Percentiles rank a stretch among this genome's conserved stretches.
These are phyloP conservation scores for Leucoagaricus sp. DNA, from an alignment of 1,284 basidiomycete genomes.

Conservation along the genomic window DNA sequence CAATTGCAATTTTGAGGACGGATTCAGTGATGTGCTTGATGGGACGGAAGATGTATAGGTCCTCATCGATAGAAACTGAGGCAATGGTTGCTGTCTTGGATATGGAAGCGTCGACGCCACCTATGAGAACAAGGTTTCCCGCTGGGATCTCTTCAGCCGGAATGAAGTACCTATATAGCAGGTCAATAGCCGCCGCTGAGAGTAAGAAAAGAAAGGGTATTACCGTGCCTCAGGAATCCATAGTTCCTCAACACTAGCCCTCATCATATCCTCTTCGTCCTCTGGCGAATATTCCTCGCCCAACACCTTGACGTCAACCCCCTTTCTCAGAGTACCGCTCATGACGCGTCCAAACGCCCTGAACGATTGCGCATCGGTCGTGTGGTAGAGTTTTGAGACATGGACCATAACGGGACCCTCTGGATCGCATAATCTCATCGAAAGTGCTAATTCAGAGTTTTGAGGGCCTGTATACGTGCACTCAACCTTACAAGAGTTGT, in stretches of 20 bases:
- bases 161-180: conserved; percentile 75
- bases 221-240: conserved; percentile 91
- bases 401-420: conserved; percentile 92
- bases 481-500: conserved; percentile 54
- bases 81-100: conserved; percentile 94
- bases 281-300: conserved; percentile 97
- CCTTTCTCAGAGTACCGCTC: conserved; percentile 86
- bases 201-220: conserved; percentile 19
- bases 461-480: conserved; percentile 86
- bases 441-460: conserved; percentile 72
- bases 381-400: conserved; percentile 92
- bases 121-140: conserved; percentile 91
- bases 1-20: conserved; percentile 98
- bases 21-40: conserved; percentile 96
- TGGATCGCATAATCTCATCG: conserved; percentile 84
- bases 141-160: conserved; percentile 87
- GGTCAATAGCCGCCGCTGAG: conserved; percentile 18
- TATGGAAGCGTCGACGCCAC: conserved; percentile 93
- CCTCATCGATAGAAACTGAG: conserved; percentile 71
- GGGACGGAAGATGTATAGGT: conserved; percentile 93
- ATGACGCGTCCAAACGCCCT: conserved; percentile 94
- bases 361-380: conserved; percentile 94
- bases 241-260: conserved; percentile 82
- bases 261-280: conserved; percentile 98
- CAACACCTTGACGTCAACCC: conserved; percentile 90